Conservation (phyloP, 495 filamentous ascomycete species). For the Talaromyces thailandensis region DNA sequence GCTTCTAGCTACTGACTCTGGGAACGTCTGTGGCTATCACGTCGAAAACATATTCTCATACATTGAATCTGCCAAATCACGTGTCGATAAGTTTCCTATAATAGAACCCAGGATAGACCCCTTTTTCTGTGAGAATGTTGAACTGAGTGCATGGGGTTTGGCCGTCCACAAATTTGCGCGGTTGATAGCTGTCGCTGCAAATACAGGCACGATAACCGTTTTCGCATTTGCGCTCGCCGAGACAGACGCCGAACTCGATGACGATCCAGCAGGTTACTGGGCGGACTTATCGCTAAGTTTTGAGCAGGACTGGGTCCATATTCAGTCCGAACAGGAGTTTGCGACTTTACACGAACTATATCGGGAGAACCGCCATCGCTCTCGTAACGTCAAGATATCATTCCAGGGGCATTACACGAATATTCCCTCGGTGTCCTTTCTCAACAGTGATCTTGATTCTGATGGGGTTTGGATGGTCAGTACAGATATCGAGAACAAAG, state of each 20-base stretch:
- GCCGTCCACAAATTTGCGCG: conserved; percentile 72
- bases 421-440: conserved; percentile 71
- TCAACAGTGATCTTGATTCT: conserved; percentile 51
- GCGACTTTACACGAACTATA: conserved; percentile 18
- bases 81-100: conserved; percentile 17
- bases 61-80: conserved; percentile 22
- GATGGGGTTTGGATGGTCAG: conserved; percentile 64
- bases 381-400: conserved; percentile 28
- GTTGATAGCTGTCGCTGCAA: conserved; percentile 74
- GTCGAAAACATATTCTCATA: conserved; percentile 46
- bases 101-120: conserved; percentile 29
- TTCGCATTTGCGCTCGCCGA: conserved; percentile 63
- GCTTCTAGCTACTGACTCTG: conserved; percentile 72
- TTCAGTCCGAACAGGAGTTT: conserved; percentile 19
- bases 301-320: conserved; percentile 28
- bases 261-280: conserved; percentile 11
- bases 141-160: conserved; percentile 77
- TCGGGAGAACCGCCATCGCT: conserved; percentile 22
- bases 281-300: conserved; percentile 15
- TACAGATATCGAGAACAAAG: conserved; percentile 59
- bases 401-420: conserved; percentile 49
- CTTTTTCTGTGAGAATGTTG: conserved; percentile 70
- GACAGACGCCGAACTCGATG: conserved; percentile 11
- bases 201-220: conserved; percentile 56
- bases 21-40: conserved; percentile 78